A percentile compares a stretch with the other conserved stretches of the same genome.
phyloP scores from a whole-genome alignment of 257 asterid species.

The Przewalskia tangutica region DNA sequence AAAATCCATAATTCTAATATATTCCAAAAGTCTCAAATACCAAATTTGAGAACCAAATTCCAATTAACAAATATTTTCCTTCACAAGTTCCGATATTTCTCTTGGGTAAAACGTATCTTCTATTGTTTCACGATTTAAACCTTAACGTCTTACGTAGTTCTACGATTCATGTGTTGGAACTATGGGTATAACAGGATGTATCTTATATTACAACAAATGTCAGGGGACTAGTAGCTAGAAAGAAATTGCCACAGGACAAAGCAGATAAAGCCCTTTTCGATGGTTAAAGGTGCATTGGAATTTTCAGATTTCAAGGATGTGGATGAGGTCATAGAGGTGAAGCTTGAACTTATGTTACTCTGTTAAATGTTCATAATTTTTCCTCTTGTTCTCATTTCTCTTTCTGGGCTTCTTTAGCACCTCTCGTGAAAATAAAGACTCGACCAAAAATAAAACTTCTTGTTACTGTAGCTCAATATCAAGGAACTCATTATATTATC shows the following conservation, averaged over 20 bases:
- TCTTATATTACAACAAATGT: conserved; percentile 50
- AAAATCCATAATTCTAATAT: no score
- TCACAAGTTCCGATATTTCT: no score
- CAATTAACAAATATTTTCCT: no score
- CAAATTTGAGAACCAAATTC: no score
- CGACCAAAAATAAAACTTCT: not conserved
- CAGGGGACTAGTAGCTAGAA: conserved; percentile 64
- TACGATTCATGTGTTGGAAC: no score
- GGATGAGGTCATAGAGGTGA: conserved; percentile 98
- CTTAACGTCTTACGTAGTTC: no score
- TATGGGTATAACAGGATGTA: no score
- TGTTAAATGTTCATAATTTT: not conserved
- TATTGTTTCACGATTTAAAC: no score
- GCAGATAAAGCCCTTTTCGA: conserved; percentile 59
- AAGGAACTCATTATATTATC: not conserved
- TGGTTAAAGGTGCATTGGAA: conserved; percentile 69
- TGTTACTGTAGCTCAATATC: no score
- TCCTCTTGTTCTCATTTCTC: not conserved
- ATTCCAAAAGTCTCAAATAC: no score
- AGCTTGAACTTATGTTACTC: not conserved
- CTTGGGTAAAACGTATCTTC: no score
- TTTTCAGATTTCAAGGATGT: conserved; percentile 74
- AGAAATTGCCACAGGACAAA: conserved; percentile 57
- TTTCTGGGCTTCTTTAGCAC: not conserved
- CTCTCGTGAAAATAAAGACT: not conserved